Conservation (phyloP, 2,329 filamentous ascomycete genomes). For the Claviceps humidiphila region DNA sequence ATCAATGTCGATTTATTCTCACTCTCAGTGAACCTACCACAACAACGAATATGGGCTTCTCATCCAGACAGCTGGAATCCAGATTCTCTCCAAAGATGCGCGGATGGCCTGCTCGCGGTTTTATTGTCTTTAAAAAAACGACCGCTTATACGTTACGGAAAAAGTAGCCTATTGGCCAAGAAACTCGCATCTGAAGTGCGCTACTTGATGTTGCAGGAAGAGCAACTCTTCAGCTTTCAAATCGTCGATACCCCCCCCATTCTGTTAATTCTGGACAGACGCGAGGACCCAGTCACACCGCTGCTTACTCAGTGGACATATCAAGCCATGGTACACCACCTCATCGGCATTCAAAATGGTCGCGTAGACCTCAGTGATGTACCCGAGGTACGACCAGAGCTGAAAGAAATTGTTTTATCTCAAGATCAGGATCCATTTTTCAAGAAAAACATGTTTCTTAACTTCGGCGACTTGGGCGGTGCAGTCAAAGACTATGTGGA, state of each 20-base stretch:
- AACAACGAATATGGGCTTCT: constrained; percentile 66
- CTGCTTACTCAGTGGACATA: constrained; percentile 97
- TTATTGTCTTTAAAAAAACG: constrained; percentile 91
- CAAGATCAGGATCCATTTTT: constrained; percentile 98
- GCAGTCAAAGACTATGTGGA: constrained; percentile 98
- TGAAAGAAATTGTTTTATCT: constrained; percentile 88
- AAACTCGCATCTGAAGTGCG: constrained; percentile 88
- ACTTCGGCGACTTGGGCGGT: constrained; percentile 88
- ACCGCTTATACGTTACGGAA: constrained; percentile 84
- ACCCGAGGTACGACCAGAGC: constrained; percentile 70
- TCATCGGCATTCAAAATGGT: constrained; percentile 90
- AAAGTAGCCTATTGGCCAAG: constrained; percentile 77
- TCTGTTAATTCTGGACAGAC: constrained; percentile 74
- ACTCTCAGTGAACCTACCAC: constrained; percentile 57
- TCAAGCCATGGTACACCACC: constrained; percentile 98
- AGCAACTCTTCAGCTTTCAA: constrained; percentile 91
- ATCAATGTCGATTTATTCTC: constrained; percentile 91
- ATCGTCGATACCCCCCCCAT: constrained; percentile 92
- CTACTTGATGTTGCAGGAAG: constrained; percentile 89
- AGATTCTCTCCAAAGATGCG: constrained; percentile 72
- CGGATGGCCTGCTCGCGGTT: constrained; percentile 74
- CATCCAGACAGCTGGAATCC: constrained; percentile 82
- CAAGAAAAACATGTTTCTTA: constrained; percentile 97
- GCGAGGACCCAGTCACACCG: constrained; percentile 90
- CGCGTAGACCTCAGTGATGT: constrained; percentile 77